These are phyloP conservation scores for Gaultheria prostrata DNA, from an alignment of 148 eudicot species.

Conservation along the genomic window DNA sequence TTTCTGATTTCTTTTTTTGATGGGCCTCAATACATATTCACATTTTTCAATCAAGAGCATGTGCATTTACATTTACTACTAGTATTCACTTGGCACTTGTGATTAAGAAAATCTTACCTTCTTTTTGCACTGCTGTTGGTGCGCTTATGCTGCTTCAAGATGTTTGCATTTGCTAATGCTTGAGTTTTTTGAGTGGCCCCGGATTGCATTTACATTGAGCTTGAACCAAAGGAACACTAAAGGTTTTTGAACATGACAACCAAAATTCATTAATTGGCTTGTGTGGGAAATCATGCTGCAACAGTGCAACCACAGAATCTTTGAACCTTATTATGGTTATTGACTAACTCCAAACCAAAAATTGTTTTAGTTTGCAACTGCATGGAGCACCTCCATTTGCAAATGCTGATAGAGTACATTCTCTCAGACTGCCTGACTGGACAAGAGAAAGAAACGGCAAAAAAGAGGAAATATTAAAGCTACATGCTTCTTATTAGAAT, in stretches of 20 bases:
- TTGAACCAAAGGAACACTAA: background rate
- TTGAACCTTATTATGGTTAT: background rate
- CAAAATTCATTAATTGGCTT: background rate
- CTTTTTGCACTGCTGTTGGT: background rate
- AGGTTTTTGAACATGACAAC: background rate
- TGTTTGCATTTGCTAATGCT: background rate
- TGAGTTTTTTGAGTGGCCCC: background rate
- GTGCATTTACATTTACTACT: background rate
- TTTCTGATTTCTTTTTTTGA: slow-evolving; percentile 1
- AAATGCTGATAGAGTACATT: background rate
- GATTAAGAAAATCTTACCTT: background rate
- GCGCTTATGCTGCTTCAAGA: background rate
- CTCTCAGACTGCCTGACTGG: background rate
- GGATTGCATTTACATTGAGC: background rate
- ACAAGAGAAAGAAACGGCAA: background rate
- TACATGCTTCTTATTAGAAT: background rate
- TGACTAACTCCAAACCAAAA: background rate
- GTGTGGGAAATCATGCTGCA: slow-evolving; percentile 1
- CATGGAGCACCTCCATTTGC: background rate
- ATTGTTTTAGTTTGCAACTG: background rate
- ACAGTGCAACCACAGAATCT: background rate
- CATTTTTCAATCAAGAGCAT: background rate
- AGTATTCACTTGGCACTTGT: background rate
- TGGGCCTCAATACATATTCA: background rate
- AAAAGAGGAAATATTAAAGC: background rate